A percentile compares a stretch with the other conserved stretches of the same genome.
Evolutionary conservation across 2,329 filamentous ascomycete genomes (phyloP).

Genomic region (Sarocladium kiliense): DNA sequence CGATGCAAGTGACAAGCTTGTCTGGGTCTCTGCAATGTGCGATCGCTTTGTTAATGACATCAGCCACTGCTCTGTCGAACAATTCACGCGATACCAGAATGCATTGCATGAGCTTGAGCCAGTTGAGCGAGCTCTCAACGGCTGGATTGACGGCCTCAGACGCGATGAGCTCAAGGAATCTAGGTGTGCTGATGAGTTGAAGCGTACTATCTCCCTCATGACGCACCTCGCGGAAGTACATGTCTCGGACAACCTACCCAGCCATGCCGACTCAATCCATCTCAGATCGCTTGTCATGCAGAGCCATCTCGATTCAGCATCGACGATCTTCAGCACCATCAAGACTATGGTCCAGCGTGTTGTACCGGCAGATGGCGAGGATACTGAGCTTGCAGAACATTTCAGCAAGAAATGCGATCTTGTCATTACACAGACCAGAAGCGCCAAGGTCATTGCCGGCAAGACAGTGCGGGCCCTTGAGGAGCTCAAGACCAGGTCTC

Average conservation of each 20-base stretch:
- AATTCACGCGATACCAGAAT: slow-evolving; percentile 74
- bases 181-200: slow-evolving; percentile 74
- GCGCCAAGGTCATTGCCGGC: slow-evolving; percentile 74
- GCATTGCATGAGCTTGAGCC: slow-evolving; percentile 85
- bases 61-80: slow-evolving; percentile 67
- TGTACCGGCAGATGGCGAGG: slow-evolving; percentile 38
- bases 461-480: slow-evolving; percentile 74
- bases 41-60: slow-evolving; percentile 80
- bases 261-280: slow-evolving; percentile 72
- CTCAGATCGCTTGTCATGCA: slow-evolving; percentile 75
- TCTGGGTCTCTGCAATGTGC: slow-evolving; percentile 78
- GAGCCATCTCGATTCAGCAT: slow-evolving; percentile 74
- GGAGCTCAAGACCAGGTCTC: slow-evolving; percentile 69
- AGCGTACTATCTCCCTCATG: slow-evolving; percentile 80
- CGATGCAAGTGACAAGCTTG: slow-evolving; percentile 78
- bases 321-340: slow-evolving; percentile 58
- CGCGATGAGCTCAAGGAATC: slow-evolving; percentile 82
- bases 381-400: slow-evolving; percentile 58
- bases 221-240: slow-evolving; percentile 81
- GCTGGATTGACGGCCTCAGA: slow-evolving; percentile 79
- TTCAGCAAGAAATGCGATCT: slow-evolving; percentile 67
- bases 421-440: slow-evolving; percentile 70
- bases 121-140: slow-evolving; percentile 82
- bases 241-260: slow-evolving; percentile 62
- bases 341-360: slow-evolving; percentile 63